phyloP scores from a whole-genome alignment of 208 protist species.

The Novymonas esmeraldas region DNA sequence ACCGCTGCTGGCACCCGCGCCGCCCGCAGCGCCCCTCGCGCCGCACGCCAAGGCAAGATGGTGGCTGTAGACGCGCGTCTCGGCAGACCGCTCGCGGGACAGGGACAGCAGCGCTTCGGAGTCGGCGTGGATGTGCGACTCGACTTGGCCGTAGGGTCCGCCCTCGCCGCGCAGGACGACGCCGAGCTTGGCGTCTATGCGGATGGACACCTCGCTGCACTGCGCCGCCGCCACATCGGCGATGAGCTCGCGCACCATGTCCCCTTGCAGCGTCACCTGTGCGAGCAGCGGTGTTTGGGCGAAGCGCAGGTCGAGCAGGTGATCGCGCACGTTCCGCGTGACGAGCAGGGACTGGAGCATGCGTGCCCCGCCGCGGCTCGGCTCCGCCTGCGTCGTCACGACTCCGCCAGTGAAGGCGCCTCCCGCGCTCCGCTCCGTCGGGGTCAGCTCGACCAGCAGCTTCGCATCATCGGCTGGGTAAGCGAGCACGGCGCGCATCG shows the following conservation, averaged over 20 bases:
- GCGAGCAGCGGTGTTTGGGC: constrained; percentile 37
- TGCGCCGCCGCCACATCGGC: constrained; percentile 60
- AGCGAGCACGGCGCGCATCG: constrained; percentile 44
- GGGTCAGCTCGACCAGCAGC: constrained; percentile 69
- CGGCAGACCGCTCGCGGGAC: constrained; percentile 19
- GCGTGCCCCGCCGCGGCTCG: constrained; percentile 17
- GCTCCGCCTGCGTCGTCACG: not conserved
- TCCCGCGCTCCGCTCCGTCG: constrained; percentile 11
- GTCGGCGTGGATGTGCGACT: constrained; percentile 39
- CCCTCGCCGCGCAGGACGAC: constrained; percentile 56
- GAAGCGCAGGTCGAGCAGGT: constrained; percentile 77
- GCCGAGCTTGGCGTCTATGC: constrained; percentile 37
- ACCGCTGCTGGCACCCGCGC: constrained; percentile 13
- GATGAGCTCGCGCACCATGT: constrained; percentile 61
- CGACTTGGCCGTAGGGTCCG: constrained; percentile 63
- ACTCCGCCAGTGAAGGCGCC: not conserved
- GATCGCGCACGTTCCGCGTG: constrained; percentile 58
- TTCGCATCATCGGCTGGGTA: constrained; percentile 57
- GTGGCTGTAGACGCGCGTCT: constrained; percentile 62
- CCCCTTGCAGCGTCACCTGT: constrained; percentile 58
- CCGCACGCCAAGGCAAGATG: constrained; percentile 76
- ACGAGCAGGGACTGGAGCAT: constrained; percentile 64
- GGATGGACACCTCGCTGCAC: constrained; percentile 54
- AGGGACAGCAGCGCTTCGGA: constrained; percentile 50
- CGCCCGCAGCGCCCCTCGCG: constrained; percentile 21